Conservation (phyloP, 768 basidiomycete genomes). For the Lentinus tigrinus region DNA sequence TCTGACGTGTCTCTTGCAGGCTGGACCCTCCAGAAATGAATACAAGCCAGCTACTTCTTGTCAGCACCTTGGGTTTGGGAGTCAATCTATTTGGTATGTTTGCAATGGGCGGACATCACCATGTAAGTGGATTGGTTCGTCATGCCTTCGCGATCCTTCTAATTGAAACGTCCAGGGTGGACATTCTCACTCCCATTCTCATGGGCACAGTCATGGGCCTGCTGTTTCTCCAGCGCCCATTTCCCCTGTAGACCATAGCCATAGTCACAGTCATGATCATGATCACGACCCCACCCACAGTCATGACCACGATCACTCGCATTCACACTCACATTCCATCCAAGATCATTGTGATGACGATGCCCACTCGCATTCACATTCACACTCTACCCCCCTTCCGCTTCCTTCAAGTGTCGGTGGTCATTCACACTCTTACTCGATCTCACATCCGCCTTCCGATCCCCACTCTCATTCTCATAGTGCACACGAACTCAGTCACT, state of each 20-base stretch:
- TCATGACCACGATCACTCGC: constrained; percentile 31
- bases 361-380: constrained; percentile 13
- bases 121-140: constrained; percentile 41
- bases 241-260: constrained; percentile 4
- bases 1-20: constrained; percentile 36
- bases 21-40: constrained; percentile 98
- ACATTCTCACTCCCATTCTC: constrained; percentile 45
- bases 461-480: constrained; percentile 29
- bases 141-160: neutral
- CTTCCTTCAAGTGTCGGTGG: constrained; percentile 20
- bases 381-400: constrained; percentile 26
- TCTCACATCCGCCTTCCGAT: constrained; percentile 25
- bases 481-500: constrained; percentile 1
- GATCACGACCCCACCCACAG: constrained; percentile 24
- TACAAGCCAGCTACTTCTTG: constrained; percentile 85
- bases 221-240: constrained; percentile 21
- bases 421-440: constrained; percentile 27
- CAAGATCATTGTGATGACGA: neutral
- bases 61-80: constrained; percentile 84
- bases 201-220: constrained; percentile 33
- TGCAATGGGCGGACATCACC: constrained; percentile 95
- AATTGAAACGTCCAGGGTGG: constrained; percentile 40
- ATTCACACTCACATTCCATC: constrained; percentile 22
- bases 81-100: constrained; percentile 99
- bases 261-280: constrained; percentile 5